These are phyloP conservation scores for Babesia bigemina DNA, from an alignment of 169 alveolate genomes.

Conservation along the genomic window DNA sequence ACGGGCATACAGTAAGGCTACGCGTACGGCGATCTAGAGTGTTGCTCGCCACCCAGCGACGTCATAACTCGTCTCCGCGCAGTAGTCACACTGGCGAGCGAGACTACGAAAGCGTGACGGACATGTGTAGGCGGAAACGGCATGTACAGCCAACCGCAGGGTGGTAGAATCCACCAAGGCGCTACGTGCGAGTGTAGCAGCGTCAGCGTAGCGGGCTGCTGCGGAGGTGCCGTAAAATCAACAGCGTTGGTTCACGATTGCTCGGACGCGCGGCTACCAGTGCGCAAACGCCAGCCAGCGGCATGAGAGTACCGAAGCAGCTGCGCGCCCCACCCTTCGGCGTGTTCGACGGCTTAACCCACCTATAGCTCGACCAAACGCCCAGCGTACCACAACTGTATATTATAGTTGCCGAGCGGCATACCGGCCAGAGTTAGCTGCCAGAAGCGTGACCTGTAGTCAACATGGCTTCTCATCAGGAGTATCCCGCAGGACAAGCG, in stretches of 20 bases:
- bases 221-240: too few relatives aligned
- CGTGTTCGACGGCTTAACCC: not conserved
- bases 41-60: too few relatives aligned
- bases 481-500: slow-evolving; percentile 12
- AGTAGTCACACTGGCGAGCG: too few relatives aligned
- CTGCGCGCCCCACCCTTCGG: slow-evolving; percentile 13
- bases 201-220: too few relatives aligned
- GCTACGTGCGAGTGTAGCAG: not conserved
- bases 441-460: not conserved
- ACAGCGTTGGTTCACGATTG: too few relatives aligned
- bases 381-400: not conserved
- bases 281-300: too few relatives aligned
- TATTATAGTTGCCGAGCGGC: not conserved
- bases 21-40: too few relatives aligned
- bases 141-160: not conserved
- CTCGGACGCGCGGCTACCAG: too few relatives aligned
- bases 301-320: not conserved
- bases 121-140: too few relatives aligned
- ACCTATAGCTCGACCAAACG: not conserved
- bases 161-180: not conserved
- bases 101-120: too few relatives aligned
- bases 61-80: too few relatives aligned
- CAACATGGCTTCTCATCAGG: slow-evolving; percentile 15
- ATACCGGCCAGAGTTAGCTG: not conserved
- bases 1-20: too few relatives aligned